These are phyloP conservation scores for Hypoxylon sp. DNA, from an alignment of 2,329 filamentous ascomycete species.

Conservation along the genomic window DNA sequence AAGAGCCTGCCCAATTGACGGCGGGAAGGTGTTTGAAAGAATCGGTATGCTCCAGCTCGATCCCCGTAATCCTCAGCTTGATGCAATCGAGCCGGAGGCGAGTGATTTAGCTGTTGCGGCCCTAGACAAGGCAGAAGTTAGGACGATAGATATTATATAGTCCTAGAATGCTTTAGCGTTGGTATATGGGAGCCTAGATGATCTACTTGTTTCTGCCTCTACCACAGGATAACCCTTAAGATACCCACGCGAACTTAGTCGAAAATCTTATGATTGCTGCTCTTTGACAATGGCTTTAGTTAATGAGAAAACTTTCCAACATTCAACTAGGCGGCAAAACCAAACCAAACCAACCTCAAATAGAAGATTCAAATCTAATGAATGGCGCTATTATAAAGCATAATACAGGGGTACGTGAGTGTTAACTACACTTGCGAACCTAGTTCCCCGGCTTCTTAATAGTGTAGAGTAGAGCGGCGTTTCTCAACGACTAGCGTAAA, in stretches of 20 bases:
- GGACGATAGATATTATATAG: conserved; percentile 8
- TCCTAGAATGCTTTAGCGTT: neutral
- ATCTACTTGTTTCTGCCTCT: neutral
- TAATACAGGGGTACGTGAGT: neutral
- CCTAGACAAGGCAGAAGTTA: conserved; percentile 3
- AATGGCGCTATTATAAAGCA: conserved; percentile 12
- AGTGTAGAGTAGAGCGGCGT: conserved; percentile 18
- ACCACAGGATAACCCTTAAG: neutral
- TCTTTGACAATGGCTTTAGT: neutral
- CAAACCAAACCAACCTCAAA: neutral
- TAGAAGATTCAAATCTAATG: conserved; percentile 13
- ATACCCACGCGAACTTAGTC: neutral
- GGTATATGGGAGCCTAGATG: neutral
- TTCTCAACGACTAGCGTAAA: neutral
- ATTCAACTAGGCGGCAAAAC: neutral
- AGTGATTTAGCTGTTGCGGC: neutral
- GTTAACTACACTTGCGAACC: neutral
- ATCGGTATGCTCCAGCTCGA: conserved; percentile 12
- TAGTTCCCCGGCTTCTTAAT: neutral
- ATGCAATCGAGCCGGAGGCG: neutral
- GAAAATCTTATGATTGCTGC: neutral
- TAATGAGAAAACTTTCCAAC: neutral
- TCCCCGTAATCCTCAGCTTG: neutral
- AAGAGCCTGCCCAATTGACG: neutral
- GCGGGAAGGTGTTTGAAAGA: neutral